phyloP scores from a whole-genome alignment of 164 flowering plant genomes.

The Magnolia kwangsiensis region DNA sequence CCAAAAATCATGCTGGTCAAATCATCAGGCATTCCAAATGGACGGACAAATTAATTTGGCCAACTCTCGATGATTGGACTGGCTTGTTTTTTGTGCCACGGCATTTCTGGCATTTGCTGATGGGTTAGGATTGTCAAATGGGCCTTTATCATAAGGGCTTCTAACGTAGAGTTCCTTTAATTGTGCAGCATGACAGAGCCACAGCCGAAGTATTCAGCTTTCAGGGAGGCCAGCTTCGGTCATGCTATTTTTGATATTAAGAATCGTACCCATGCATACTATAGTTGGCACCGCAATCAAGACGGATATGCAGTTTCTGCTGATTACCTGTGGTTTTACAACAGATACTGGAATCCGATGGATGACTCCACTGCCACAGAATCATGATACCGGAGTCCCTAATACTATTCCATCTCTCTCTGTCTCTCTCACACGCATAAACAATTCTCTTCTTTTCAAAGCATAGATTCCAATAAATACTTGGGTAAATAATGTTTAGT shows the following conservation, averaged over 20 bases:
- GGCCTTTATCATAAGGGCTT: neutral
- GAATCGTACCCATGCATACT: slow-evolving; percentile 56
- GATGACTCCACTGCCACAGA: slow-evolving; percentile 20
- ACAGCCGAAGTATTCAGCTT: slow-evolving; percentile 54
- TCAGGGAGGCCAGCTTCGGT: slow-evolving; percentile 55
- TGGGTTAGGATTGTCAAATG: no score
- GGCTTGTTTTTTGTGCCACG: neutral
- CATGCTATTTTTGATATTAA: slow-evolving; percentile 48
- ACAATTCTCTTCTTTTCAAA: neutral
- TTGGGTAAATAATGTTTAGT: no score
- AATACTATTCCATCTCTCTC: no score
- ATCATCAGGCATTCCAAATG: no score
- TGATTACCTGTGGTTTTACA: slow-evolving; percentile 44
- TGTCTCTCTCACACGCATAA: neutral
- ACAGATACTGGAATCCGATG: slow-evolving; percentile 35
- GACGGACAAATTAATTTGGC: neutral
- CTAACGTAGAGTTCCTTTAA: neutral
- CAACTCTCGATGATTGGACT: neutral
- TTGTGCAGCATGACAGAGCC: slow-evolving; percentile 45
- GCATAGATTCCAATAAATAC: neutral
- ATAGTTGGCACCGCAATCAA: slow-evolving; percentile 55
- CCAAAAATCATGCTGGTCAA: neutral
- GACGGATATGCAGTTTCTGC: slow-evolving; percentile 36
- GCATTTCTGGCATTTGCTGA: no score
- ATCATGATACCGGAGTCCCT: neutral